Evolutionary conservation across 2,329 filamentous ascomycete species (phyloP).

Genomic region (Fusarium keratoplasticum): DNA sequence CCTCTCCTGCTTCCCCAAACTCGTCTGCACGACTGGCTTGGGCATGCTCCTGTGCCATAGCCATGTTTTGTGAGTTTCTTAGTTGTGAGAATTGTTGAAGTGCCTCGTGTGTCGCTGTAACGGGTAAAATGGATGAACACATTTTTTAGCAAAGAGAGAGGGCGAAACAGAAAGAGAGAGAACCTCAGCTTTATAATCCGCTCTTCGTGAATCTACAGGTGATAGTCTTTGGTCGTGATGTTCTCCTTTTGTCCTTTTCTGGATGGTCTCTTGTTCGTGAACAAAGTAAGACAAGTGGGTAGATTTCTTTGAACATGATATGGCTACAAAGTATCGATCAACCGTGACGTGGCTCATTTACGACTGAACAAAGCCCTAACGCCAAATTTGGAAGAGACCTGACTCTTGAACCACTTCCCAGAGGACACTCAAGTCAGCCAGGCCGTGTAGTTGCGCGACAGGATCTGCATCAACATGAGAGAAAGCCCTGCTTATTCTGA

Average conservation of each 20-base stretch:
- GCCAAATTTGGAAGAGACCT: not conserved
- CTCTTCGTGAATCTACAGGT: not conserved
- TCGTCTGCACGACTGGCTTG: not conserved
- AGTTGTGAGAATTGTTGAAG: no score
- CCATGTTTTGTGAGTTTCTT: not conserved
- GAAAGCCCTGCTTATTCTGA: not conserved
- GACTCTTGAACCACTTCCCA: no score
- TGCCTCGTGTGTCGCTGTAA: not conserved
- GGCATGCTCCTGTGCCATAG: not conserved
- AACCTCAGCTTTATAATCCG: not conserved
- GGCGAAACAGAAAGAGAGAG: not conserved
- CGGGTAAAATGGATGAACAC: not conserved
- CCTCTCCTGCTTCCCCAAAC: not conserved
- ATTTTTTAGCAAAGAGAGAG: not conserved
- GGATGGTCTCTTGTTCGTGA: not conserved
- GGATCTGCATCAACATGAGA: not conserved
- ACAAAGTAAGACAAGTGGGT: no score
- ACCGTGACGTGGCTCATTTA: not conserved
- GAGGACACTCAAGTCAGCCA: not conserved
- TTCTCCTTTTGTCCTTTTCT: not conserved
- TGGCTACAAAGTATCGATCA: not conserved
- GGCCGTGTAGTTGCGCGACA: not conserved
- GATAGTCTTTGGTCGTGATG: not conserved
- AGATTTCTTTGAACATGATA: not conserved
- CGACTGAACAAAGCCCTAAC: not conserved